A percentile compares a stretch with the other conserved stretches of the same genome.
Evolutionary conservation across 257 asterid genomes (phyloP).

Genomic region (Gynochthodes officinalis): DNA sequence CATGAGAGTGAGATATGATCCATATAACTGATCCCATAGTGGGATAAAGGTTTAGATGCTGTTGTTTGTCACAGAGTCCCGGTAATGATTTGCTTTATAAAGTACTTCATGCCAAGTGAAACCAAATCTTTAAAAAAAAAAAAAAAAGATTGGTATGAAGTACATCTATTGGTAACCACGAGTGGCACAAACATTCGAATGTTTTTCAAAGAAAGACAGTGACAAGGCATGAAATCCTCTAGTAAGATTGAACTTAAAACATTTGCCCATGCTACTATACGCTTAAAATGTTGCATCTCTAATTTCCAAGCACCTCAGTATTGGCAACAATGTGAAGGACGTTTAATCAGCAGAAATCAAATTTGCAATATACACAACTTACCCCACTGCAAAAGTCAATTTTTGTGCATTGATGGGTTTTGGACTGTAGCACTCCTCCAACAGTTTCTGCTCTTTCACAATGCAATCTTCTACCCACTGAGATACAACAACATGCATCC

Average conservation of each 20-base stretch:
- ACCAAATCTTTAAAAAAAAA: background rate
- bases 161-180: background rate
- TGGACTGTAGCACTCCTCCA: constrained; percentile 60
- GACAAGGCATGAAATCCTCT: background rate
- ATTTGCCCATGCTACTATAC: background rate
- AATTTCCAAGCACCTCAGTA: background rate
- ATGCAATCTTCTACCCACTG: constrained; percentile 83
- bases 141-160: too few relatives aligned
- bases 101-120: background rate
- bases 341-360: background rate
- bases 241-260: background rate
- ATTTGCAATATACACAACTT: constrained; percentile 13
- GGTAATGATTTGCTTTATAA: background rate
- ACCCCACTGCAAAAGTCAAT: constrained; percentile 45
- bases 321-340: background rate
- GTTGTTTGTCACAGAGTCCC: too few relatives aligned
- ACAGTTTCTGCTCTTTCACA: constrained; percentile 49
- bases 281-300: background rate
- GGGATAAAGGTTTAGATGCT: too few relatives aligned
- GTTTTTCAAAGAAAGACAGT: background rate
- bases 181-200: background rate
- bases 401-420: constrained; percentile 47
- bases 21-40: too few relatives aligned
- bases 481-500: constrained; percentile 61
- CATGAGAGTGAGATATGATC: too few relatives aligned